A percentile compares a stretch with the other conserved stretches of the same genome.
These are phyloP conservation scores for Passiflora organensis DNA, from an alignment of 345 rosid genomes.

Conservation along the genomic window DNA sequence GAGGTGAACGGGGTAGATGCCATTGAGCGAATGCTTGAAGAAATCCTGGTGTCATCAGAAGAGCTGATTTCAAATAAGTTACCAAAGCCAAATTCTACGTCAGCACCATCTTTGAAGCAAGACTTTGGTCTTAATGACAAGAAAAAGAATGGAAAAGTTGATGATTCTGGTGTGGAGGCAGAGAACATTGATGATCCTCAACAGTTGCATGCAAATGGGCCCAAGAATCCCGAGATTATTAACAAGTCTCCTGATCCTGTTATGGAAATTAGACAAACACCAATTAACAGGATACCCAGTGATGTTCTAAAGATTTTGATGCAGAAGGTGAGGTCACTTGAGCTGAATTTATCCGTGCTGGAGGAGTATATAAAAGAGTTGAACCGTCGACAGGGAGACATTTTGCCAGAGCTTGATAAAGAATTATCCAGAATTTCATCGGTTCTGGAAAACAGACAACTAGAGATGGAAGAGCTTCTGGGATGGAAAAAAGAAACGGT, in stretches of 20 bases:
- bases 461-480: constrained; percentile 47
- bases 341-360: constrained; percentile 59
- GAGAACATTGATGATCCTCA: constrained; percentile 35
- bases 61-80: constrained; percentile 33
- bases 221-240: constrained; percentile 22
- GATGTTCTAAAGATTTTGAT: constrained; percentile 83
- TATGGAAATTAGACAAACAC: constrained; percentile 56
- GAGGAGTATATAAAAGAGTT: constrained; percentile 70
- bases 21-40: constrained; percentile 89
- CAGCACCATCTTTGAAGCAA: constrained; percentile 20
- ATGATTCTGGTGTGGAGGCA: constrained; percentile 10
- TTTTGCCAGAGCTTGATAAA: constrained; percentile 49
- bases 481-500: constrained; percentile 69
- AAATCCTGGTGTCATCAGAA: constrained; percentile 58
- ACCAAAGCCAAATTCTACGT: constrained; percentile 30
- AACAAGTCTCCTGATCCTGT: constrained; percentile 47
- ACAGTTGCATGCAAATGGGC: constrained; percentile 26
- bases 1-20: constrained; percentile 93
- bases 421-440: constrained; percentile 47
- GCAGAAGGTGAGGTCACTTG: constrained; percentile 82
- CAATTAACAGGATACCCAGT: constrained; percentile 50
- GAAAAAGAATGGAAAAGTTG: constrained; percentile 29
- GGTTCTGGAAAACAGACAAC: constrained; percentile 49
- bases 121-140: constrained; percentile 28
- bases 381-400: constrained; percentile 48